phyloP scores from a whole-genome alignment of 2,329 filamentous ascomycete species.

The Paracorniculantispora psalliotae region DNA sequence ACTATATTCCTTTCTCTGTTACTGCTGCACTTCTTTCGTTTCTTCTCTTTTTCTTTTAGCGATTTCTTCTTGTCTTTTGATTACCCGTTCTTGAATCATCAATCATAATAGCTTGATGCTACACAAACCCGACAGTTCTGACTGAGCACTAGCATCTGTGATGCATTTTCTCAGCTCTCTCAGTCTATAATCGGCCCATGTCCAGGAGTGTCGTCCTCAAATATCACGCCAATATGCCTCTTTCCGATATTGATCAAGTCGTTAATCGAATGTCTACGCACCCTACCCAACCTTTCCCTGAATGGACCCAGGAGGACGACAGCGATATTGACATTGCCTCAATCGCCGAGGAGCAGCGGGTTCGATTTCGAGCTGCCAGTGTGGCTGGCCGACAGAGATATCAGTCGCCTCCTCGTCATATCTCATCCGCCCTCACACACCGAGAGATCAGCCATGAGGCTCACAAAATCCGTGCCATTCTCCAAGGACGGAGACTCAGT shows the following conservation, averaged over 20 bases:
- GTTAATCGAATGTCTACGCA: neutral
- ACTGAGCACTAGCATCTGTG: conserved; percentile 4
- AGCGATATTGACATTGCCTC: conserved; percentile 11
- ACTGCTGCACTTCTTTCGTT: conserved; percentile 16
- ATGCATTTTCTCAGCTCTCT: neutral
- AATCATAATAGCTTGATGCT: neutral
- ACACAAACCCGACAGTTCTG: neutral
- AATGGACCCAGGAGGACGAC: conserved; percentile 10
- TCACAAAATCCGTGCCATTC: conserved; percentile 2
- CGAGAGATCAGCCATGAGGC: conserved; percentile 1
- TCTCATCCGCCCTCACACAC: neutral
- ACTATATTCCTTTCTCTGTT: conserved; percentile 16
- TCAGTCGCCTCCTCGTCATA: neutral
- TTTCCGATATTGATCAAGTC: conserved; percentile 2
- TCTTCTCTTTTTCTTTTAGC: conserved; percentile 1
- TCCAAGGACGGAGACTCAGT: neutral
- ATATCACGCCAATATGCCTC: conserved; percentile 5
- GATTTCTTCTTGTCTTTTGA: conserved; percentile 8
- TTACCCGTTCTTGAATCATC: neutral
- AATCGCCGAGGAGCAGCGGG: neutral
- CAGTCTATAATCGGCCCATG: neutral
- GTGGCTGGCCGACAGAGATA: conserved; percentile 1
- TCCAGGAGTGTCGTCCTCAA: neutral
- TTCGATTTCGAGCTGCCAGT: conserved; percentile 7
- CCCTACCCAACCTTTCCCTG: neutral